These are phyloP conservation scores for Plasmodium coatneyi DNA, from an alignment of 169 alveolate genomes.

Conservation along the genomic window DNA sequence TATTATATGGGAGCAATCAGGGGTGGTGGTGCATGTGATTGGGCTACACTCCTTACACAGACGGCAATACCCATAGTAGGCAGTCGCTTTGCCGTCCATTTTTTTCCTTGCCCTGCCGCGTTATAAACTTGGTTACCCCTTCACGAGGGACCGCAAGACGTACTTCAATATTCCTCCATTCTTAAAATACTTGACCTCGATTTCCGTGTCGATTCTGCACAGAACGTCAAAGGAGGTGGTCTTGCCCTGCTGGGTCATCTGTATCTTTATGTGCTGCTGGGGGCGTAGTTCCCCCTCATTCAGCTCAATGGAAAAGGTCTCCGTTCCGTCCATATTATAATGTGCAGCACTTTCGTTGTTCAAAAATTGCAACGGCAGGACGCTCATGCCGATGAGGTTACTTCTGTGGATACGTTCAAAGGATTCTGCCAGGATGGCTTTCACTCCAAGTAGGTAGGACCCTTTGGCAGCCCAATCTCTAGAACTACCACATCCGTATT, in stretches of 20 bases:
- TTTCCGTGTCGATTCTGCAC: constrained; percentile 84
- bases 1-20: background rate
- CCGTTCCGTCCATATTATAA: constrained; percentile 91
- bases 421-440: constrained; percentile 95
- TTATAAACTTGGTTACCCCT: background rate
- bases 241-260: constrained; percentile 68
- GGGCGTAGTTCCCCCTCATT: constrained; percentile 72
- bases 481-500: constrained; percentile 96
- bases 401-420: constrained; percentile 97
- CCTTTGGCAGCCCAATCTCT: constrained; percentile 99
- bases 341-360: constrained; percentile 92
- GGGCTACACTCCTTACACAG: background rate
- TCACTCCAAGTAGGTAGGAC: constrained; percentile 93
- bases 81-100: background rate
- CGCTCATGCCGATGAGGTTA: constrained; percentile 97
- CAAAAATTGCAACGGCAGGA: constrained; percentile 93
- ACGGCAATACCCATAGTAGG: background rate
- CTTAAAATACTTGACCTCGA: constrained; percentile 91
- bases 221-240: constrained; percentile 72
- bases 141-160: constrained; percentile 90
- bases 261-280: constrained; percentile 42
- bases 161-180: constrained; percentile 93
- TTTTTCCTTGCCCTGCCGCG: background rate
- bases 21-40: background rate
- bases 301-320: constrained; percentile 47